These are phyloP conservation scores for Trichophyton equinum DNA, from an alignment of 2,329 filamentous ascomycete species.

Conservation along the genomic window DNA sequence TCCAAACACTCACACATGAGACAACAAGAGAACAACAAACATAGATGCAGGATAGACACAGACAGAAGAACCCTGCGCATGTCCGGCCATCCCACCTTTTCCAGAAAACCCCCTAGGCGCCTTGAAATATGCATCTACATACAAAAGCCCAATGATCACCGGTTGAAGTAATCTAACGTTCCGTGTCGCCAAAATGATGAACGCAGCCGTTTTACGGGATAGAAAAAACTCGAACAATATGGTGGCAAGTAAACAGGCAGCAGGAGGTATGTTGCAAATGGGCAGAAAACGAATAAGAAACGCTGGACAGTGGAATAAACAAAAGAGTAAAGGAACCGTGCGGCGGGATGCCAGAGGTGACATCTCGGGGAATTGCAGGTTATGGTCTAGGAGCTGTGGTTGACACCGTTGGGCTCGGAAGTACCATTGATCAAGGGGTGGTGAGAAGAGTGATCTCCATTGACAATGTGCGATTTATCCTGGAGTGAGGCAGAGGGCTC, in stretches of 20 bases:
- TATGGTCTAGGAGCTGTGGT: not conserved
- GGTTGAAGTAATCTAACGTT: slow-evolving; percentile 1
- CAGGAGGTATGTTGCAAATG: not conserved
- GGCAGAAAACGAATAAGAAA: not conserved
- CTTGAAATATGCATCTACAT: slow-evolving; percentile 3
- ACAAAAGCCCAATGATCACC: not conserved
- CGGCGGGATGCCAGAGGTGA: not conserved
- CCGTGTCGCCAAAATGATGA: not conserved
- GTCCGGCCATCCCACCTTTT: not conserved
- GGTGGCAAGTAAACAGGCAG: not conserved
- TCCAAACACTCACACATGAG: not conserved
- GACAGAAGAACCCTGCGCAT: not conserved
- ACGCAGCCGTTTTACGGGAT: not conserved
- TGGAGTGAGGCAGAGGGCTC: slow-evolving; percentile 21
- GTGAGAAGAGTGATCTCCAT: not conserved
- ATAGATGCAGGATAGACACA: not conserved
- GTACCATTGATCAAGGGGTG: not conserved
- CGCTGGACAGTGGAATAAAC: not conserved
- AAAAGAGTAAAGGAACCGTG: not conserved
- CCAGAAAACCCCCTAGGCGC: not conserved
- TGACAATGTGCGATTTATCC: slow-evolving; percentile 20
- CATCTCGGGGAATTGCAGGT: not conserved
- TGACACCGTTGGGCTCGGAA: not conserved
- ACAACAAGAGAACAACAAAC: not conserved
- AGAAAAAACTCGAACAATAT: not conserved